A percentile compares a stretch with the other conserved stretches of the same genome.
These are phyloP conservation scores for Sporothrix brasiliensis DNA, from an alignment of 2,329 filamentous ascomycete species.

Conservation along the genomic window DNA sequence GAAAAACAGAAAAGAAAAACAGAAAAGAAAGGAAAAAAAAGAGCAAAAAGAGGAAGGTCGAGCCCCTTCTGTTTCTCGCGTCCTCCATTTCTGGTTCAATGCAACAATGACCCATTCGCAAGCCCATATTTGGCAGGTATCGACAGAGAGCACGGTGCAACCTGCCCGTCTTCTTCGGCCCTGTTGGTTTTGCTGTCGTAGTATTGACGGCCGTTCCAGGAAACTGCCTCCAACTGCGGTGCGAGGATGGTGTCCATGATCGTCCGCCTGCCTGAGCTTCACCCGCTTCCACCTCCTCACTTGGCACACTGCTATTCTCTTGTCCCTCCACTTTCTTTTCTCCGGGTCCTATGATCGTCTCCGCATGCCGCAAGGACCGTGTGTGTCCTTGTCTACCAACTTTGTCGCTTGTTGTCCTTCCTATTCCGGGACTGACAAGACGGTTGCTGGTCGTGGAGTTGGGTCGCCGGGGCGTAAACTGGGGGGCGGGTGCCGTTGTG, in stretches of 20 bases:
- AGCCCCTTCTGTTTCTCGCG: background rate
- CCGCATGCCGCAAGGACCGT: background rate
- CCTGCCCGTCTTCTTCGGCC: background rate
- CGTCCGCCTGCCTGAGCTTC: background rate
- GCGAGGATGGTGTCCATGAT: background rate
- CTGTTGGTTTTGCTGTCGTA: background rate
- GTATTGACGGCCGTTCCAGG: background rate
- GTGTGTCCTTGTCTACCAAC: background rate
- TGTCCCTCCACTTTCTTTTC: slow-evolving; percentile 2
- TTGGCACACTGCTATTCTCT: background rate
- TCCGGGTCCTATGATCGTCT: background rate
- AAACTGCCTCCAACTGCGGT: background rate
- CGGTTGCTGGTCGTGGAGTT: background rate
- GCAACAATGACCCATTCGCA: background rate
- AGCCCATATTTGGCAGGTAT: background rate
- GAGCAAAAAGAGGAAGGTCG: slow-evolving; percentile 1
- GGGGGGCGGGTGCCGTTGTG: background rate
- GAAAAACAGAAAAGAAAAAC: background rate
- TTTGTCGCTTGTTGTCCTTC: slow-evolving; percentile 12
- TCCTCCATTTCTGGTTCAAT: background rate
- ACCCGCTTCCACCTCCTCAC: background rate
- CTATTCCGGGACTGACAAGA: background rate
- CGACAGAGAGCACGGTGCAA: background rate
- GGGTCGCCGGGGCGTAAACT: slow-evolving; percentile 2
- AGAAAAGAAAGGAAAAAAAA: background rate